Evolutionary conservation across 805 yeast species (phyloP).

Genomic region (Brettanomyces sp.): DNA sequence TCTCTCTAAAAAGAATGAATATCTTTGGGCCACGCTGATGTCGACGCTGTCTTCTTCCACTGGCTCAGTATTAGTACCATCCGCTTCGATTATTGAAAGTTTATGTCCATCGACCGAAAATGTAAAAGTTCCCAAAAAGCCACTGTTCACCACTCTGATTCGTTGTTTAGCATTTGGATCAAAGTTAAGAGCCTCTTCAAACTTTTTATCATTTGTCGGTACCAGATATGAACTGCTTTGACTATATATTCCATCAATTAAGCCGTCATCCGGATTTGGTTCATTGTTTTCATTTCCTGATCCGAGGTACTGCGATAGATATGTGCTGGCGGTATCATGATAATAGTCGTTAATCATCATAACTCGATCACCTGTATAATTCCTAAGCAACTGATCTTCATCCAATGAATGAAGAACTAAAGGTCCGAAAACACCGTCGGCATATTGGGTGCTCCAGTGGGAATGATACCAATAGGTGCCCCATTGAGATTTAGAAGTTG

Average conservation of each 20-base stretch:
- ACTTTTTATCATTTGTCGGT: conserved; percentile 2
- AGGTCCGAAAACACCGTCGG: conserved; percentile 18
- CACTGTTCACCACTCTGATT: conserved; percentile 43
- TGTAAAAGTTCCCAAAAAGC: conserved; percentile 49
- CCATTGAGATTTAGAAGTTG: conserved; percentile 9
- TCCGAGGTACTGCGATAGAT: conserved; percentile 9
- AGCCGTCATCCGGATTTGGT: conserved; percentile 18
- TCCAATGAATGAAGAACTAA: conserved; percentile 11
- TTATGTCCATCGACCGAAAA: conserved; percentile 44
- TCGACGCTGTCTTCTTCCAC: conserved; percentile 8
- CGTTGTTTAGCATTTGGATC: conserved; percentile 36
- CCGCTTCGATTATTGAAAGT: conserved; percentile 48
- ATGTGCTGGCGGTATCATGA: conserved; percentile 23
- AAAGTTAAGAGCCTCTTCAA: conserved; percentile 19
- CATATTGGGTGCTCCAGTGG: conserved; percentile 15
- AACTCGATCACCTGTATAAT: conserved; percentile 38
- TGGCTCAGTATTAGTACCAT: conserved; percentile 48
- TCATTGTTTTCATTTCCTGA: conserved; percentile 15
- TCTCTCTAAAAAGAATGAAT: conserved; percentile 10
- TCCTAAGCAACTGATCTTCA: conserved; percentile 17
- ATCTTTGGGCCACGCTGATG: conserved; percentile 15
- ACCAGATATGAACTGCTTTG: conserved; percentile 9
- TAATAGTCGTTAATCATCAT: conserved; percentile 41
- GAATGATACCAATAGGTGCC: conserved; percentile 21
- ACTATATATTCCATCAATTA: conserved; percentile 14